Conservation (phyloP, 1,139 yeast genomes). For the Candida mesenterica region DNA sequence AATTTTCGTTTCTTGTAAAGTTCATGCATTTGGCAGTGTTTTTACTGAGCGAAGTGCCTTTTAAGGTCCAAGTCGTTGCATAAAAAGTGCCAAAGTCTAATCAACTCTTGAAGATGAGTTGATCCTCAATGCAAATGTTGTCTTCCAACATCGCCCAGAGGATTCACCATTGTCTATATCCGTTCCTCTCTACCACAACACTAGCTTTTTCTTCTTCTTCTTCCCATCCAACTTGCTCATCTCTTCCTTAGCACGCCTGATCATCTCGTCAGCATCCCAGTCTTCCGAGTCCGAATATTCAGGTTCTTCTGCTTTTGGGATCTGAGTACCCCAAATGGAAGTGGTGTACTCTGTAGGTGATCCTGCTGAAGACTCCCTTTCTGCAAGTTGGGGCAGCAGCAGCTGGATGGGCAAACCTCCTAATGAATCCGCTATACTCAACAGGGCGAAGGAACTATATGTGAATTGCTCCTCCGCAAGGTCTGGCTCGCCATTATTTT, state of each 20-base stretch:
- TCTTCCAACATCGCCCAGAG: too few species aligned
- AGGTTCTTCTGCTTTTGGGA: slow-evolving; percentile 39
- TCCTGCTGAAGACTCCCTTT: background rate
- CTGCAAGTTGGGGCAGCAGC: slow-evolving; percentile 3
- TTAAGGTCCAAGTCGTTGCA: too few species aligned
- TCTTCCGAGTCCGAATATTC: slow-evolving; percentile 25
- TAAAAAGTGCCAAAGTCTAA: too few species aligned
- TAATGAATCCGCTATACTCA: slow-evolving; percentile 9
- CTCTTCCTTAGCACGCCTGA: slow-evolving; percentile 49
- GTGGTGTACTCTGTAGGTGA: slow-evolving; percentile 26
- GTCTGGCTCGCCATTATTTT: slow-evolving; percentile 35
- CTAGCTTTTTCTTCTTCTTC: slow-evolving; percentile 32
- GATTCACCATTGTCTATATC: too few species aligned
- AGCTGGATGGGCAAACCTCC: slow-evolving; percentile 1
- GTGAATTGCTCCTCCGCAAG: slow-evolving; percentile 6
- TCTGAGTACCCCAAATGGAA: slow-evolving; percentile 63
- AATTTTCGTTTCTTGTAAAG: too few species aligned
- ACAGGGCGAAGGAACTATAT: slow-evolving; percentile 7
- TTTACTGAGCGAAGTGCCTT: too few species aligned
- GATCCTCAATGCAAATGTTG: too few species aligned
- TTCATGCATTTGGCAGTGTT: too few species aligned
- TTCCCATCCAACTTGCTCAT: slow-evolving; percentile 35
- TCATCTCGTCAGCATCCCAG: slow-evolving; percentile 50
- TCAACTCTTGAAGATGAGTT: too few species aligned
- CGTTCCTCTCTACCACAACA: slow-evolving; percentile 11